Evolutionary conservation across 805 yeast species (phyloP).

Genomic region (Lipomyces lipofer): DNA sequence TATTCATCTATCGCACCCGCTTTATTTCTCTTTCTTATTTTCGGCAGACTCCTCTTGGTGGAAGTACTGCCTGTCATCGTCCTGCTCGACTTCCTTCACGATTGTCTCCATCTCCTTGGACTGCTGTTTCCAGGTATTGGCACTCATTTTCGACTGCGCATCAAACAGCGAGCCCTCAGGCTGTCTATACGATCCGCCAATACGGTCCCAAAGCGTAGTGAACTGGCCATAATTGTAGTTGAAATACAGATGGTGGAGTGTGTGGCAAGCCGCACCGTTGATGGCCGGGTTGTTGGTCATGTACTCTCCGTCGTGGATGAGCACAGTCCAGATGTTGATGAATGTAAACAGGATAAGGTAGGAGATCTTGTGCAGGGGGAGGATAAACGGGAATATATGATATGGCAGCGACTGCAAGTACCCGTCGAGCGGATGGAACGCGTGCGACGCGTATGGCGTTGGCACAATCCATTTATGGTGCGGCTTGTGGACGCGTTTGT

Average conservation of each 20-base stretch:
- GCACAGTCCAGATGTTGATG: conserved; percentile 97
- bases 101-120: conserved; percentile 72
- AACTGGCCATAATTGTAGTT: conserved; percentile 98
- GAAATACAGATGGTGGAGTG: conserved; percentile 94
- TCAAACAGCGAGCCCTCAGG: conserved; percentile 88
- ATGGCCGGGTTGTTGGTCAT: conserved; percentile 89
- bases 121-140: conserved; percentile 69
- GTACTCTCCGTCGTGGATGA: conserved; percentile 98
- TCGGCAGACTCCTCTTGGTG: neutral
- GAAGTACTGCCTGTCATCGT: conserved; percentile 33
- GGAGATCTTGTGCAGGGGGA: conserved; percentile 87
- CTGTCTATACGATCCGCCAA: conserved; percentile 88
- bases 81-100: conserved; percentile 78
- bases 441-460: conserved; percentile 97
- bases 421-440: conserved; percentile 98
- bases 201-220: conserved; percentile 96
- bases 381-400: conserved; percentile 85
- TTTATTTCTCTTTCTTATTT: conserved; percentile 2
- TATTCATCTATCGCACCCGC: no score
- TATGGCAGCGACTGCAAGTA: conserved; percentile 90
- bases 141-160: conserved; percentile 56
- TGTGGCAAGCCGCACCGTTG: conserved; percentile 98
- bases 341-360: conserved; percentile 81
- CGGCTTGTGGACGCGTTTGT: conserved; percentile 88
- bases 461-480: conserved; percentile 99